Percentiles rank a stretch among this genome's conserved stretches.
phyloP scores from a whole-genome alignment of 805 yeast species.

The Cyberlindnera euphorbiae region DNA sequence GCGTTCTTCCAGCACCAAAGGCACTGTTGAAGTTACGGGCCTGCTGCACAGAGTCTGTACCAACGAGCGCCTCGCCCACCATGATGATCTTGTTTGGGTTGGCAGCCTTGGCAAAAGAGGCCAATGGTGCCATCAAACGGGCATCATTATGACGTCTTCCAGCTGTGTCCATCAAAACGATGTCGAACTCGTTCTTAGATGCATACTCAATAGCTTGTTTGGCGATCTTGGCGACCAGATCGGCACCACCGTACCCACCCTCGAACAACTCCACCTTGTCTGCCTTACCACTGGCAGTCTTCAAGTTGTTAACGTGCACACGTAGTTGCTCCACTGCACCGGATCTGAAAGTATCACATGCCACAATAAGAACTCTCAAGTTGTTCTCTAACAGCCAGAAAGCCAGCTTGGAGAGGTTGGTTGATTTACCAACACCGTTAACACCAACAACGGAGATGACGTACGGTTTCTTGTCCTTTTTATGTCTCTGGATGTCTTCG shows the following conservation, averaged over 20 bases:
- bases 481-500: conserved; percentile 54
- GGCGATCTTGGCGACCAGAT: conserved; percentile 87
- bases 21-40: conserved; percentile 91
- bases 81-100: conserved; percentile 93
- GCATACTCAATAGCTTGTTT: conserved; percentile 85
- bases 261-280: conserved; percentile 66
- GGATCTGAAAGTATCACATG: conserved; percentile 96
- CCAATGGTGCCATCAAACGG: conserved; percentile 90
- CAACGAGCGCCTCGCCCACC: conserved; percentile 98
- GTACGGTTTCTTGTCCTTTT: conserved; percentile 47
- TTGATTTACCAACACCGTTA: conserved; percentile 96
- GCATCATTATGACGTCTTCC: conserved; percentile 96
- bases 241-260: conserved; percentile 97
- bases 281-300: conserved; percentile 55
- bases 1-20: conserved; percentile 73
- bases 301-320: conserved; percentile 84
- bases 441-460: conserved; percentile 98
- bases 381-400: conserved; percentile 93
- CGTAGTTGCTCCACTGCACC: conserved; percentile 98
- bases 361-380: conserved; percentile 81
- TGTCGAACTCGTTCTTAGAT: conserved; percentile 62
- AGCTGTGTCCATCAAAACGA: conserved; percentile 93
- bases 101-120: conserved; percentile 92
- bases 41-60: conserved; percentile 95
- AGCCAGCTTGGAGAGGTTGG: conserved; percentile 89